A percentile compares a stretch with the other conserved stretches of the same genome.
Conservation (phyloP, 2,329 filamentous ascomycete species). For the Aureobasidium sp. region DNA sequence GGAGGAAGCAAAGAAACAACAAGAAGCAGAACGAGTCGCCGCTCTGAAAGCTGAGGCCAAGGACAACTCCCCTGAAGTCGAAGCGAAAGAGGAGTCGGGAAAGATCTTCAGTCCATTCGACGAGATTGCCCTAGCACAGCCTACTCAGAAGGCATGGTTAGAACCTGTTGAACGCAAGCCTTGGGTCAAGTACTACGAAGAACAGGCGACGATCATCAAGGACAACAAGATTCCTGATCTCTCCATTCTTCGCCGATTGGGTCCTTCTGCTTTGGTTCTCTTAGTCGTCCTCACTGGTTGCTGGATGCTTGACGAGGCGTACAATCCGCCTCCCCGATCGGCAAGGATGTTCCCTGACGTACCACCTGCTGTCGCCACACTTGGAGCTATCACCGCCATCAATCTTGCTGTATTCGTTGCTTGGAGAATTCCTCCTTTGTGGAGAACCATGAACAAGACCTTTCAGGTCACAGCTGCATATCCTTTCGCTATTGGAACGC, state of each 20-base stretch:
- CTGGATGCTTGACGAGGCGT: slow-evolving; percentile 41
- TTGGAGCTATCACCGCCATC: slow-evolving; percentile 53
- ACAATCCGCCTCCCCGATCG: slow-evolving; percentile 42
- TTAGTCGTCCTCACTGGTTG: slow-evolving; percentile 20
- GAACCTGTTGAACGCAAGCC: slow-evolving; percentile 26
- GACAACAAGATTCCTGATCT: slow-evolving; percentile 27
- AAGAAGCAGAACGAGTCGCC: slow-evolving; percentile 17
- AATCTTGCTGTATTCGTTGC: slow-evolving; percentile 52
- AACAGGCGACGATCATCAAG: slow-evolving; percentile 29
- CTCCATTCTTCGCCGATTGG: slow-evolving; percentile 35
- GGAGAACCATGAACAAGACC: slow-evolving; percentile 61
- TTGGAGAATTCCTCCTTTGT: slow-evolving; percentile 60
- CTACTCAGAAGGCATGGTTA: slow-evolving; percentile 23
- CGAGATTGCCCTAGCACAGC: slow-evolving; percentile 8
- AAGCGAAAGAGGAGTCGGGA: neutral
- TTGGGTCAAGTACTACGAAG: slow-evolving; percentile 33
- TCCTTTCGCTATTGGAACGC: slow-evolving; percentile 53
- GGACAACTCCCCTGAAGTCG: neutral
- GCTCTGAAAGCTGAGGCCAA: neutral
- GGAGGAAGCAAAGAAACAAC: slow-evolving; percentile 22
- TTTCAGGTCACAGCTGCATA: slow-evolving; percentile 59
- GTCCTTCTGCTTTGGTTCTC: slow-evolving; percentile 37
- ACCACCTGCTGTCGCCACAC: slow-evolving; percentile 56
- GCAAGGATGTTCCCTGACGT: slow-evolving; percentile 54
- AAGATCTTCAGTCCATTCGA: slow-evolving; percentile 14